Base-by-base conservation (phyloP, 169 alveolate genomes). In the Miamiensis avidus region DNA sequence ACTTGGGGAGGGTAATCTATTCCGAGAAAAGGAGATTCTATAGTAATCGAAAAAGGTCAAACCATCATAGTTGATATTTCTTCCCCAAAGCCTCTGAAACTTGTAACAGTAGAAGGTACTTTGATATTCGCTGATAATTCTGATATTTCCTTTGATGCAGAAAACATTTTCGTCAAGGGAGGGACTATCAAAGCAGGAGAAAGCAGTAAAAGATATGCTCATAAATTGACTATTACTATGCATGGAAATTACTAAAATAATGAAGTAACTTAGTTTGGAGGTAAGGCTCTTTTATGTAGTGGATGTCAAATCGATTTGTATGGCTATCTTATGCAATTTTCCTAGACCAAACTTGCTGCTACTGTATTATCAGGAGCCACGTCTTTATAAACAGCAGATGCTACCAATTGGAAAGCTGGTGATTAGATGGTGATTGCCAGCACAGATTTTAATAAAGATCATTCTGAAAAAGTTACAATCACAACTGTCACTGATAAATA, bases 1-100 rank as follows among this genome's bases (percentile, higher is more conserved):
- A 93, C 97, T 26, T 95, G 97, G 97, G 94, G 95, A 1, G 94
- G 95, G 27, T 93, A 91, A 75, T 91, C 88, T 72, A 82, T 89
- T 30, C 97, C 97, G 31, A 76, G 78, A 6, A 95, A 88, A 72
- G 96, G 94, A 1, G 97, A 95, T 27, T 69, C 92, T 29, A 91
- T 95, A 0, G 31, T 65, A n/a, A 89, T 95, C 29, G 93, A 94
- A 30, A 79, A 75, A 27, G 97, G 97, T 0, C 82, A 86, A 73
- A 87, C 88, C 32, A 65, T 95, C 0, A 77, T 95, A 27, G 89
- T 93, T 0, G 97, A 93, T 82, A 87, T 82, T 1, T 74, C 84
- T 29, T 81, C 89, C 29, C 91, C 96, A 15, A 86, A 86, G 31
- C 33, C 84, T 4, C 83, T 93, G 27, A 76, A 81, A 0, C 84